A percentile compares a stretch with the other conserved stretches of the same genome.
Conservation (phyloP, 805 yeast species). For the Ogataea pini region DNA sequence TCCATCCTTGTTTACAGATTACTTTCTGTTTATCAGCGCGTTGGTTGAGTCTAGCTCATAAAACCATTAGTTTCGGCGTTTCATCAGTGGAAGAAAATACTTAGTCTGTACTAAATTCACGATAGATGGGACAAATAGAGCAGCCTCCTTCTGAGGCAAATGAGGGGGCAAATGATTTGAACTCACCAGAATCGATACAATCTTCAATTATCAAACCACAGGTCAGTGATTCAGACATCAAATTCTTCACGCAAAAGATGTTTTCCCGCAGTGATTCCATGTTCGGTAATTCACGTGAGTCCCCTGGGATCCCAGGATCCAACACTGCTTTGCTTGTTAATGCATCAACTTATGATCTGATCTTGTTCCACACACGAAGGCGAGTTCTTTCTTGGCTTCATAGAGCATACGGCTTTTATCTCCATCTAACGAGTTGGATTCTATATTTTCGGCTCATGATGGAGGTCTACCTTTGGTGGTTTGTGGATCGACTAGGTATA, state of each 20-base stretch:
- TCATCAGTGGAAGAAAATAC: no score
- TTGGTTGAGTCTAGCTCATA: no score
- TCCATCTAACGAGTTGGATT: neutral
- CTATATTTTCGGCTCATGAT: slow-evolving; percentile 2
- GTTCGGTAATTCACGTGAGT: slow-evolving; percentile 1
- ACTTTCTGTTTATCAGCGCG: neutral
- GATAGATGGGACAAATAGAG: slow-evolving; percentile 7
- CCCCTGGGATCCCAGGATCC: slow-evolving; percentile 23
- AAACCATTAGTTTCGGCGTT: no score
- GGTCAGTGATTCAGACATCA: slow-evolving; percentile 24
- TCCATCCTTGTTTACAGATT: neutral
- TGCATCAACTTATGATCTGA: slow-evolving; percentile 14
- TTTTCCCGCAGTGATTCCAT: slow-evolving; percentile 20
- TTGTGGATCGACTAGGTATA: slow-evolving; percentile 15
- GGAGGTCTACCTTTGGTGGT: slow-evolving; percentile 22
- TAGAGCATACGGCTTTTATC: slow-evolving; percentile 7
- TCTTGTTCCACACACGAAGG: slow-evolving; percentile 22
- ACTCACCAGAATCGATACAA: slow-evolving; percentile 21
- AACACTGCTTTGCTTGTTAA: slow-evolving; percentile 18
- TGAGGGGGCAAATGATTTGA: slow-evolving; percentile 10
- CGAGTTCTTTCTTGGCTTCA: slow-evolving; percentile 15
- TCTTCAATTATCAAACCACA: slow-evolving; percentile 33
- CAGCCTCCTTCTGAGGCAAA: slow-evolving; percentile 10
- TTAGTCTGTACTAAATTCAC: no score
- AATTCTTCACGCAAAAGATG: slow-evolving; percentile 25